These are phyloP conservation scores for Psilocybe azurescens DNA, from an alignment of 768 basidiomycete genomes.

Conservation along the genomic window DNA sequence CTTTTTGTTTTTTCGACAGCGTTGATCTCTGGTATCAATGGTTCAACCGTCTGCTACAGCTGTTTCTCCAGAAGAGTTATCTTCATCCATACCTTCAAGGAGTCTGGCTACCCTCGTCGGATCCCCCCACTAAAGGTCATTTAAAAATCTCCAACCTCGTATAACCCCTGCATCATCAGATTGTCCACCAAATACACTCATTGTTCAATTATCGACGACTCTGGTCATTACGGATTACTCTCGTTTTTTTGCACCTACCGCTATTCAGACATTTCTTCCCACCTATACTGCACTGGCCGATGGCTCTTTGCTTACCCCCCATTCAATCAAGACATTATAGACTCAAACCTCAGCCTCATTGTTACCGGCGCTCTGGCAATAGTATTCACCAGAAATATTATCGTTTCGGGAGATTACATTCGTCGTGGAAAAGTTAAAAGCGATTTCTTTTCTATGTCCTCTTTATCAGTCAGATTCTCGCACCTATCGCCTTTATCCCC, in stretches of 20 bases:
- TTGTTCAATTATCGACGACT: slow-evolving; percentile 54
- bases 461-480: slow-evolving; percentile 58
- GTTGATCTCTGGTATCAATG: slow-evolving; percentile 9
- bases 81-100: slow-evolving; percentile 15
- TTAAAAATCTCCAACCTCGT: slow-evolving; percentile 35
- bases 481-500: slow-evolving; percentile 47
- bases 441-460: slow-evolving; percentile 64
- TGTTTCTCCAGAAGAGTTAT: background rate
- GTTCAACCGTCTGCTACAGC: background rate
- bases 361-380: slow-evolving; percentile 53
- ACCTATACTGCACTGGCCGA: slow-evolving; percentile 51
- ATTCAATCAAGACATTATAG: slow-evolving; percentile 45
- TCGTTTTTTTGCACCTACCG: slow-evolving; percentile 42
- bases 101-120: background rate
- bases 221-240: slow-evolving; percentile 53
- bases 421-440: slow-evolving; percentile 59
- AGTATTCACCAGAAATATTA: slow-evolving; percentile 58
- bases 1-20: slow-evolving; percentile 1
- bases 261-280: slow-evolving; percentile 53
- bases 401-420: slow-evolving; percentile 55
- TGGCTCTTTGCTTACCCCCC: slow-evolving; percentile 62
- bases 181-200: slow-evolving; percentile 47
- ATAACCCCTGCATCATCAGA: slow-evolving; percentile 37
- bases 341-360: slow-evolving; percentile 48
- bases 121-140: slow-evolving; percentile 1